phyloP scores from a whole-genome alignment of 495 filamentous ascomycete species.

The Lophiostoma macrostomum region DNA sequence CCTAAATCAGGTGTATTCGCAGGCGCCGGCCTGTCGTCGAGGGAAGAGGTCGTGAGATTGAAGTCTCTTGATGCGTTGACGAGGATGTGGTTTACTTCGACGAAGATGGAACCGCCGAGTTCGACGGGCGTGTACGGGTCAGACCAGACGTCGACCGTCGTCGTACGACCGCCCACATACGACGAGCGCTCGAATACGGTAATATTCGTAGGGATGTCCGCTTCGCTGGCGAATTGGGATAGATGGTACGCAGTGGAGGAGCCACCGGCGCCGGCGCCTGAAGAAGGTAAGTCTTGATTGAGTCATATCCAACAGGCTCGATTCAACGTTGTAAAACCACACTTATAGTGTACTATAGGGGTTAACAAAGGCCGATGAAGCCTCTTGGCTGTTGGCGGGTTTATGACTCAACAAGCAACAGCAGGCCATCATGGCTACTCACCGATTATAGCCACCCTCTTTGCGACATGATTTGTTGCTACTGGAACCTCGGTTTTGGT shows the following conservation, averaged over 20 bases:
- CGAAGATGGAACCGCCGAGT: conserved; percentile 89
- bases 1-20: conserved; percentile 55
- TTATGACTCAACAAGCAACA: not conserved
- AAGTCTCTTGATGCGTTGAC: conserved; percentile 71
- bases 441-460: conserved; percentile 35
- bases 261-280: conserved; percentile 88
- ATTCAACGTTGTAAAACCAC: too few relatives aligned
- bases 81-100: conserved; percentile 79
- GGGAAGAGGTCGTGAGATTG: conserved; percentile 53
- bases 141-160: conserved; percentile 78
- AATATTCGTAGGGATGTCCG: conserved; percentile 60
- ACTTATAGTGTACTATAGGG: too few relatives aligned
- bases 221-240: conserved; percentile 59
- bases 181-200: conserved; percentile 81
- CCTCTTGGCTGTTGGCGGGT: too few relatives aligned
- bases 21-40: conserved; percentile 28
- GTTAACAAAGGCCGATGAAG: too few relatives aligned
- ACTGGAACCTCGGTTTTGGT: not conserved
- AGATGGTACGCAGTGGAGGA: conserved; percentile 84
- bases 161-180: conserved; percentile 83
- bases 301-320: too few relatives aligned
- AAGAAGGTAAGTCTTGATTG: conserved; percentile 5
- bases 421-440: not conserved
- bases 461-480: conserved; percentile 6
- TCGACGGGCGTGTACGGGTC: conserved; percentile 72